Conservation (phyloP, 116 monocot genomes). For the Papilionanthe hybrid region DNA sequence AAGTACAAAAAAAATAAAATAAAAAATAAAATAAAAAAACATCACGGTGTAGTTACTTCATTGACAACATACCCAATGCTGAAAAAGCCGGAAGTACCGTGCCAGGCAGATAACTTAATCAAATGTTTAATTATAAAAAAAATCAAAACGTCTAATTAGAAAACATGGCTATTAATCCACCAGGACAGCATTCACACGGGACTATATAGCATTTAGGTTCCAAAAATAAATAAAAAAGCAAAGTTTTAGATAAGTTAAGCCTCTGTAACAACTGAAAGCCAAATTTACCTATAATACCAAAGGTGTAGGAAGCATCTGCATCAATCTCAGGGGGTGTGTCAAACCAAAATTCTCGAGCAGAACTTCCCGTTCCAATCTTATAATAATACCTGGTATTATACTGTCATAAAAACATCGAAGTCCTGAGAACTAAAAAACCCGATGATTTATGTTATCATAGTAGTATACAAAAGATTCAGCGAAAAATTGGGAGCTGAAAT, state of each 20-base stretch:
- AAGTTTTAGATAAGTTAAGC: background rate
- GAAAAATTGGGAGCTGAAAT: background rate
- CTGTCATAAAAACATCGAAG: conserved; percentile 24
- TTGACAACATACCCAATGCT: too few relatives aligned
- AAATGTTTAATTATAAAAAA: too few relatives aligned
- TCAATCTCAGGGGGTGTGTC: conserved; percentile 70
- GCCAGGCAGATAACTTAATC: too few relatives aligned
- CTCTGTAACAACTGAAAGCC: background rate
- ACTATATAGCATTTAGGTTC: background rate
- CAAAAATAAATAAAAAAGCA: background rate
- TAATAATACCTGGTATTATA: conserved; percentile 83
- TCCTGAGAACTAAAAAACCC: background rate
- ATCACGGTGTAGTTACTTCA: too few relatives aligned
- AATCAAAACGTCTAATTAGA: background rate
- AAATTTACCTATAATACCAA: conserved; percentile 87
- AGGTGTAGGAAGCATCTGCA: conserved; percentile 75
- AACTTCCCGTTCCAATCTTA: conserved; percentile 68
- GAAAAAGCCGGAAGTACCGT: too few relatives aligned
- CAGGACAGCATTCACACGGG: background rate
- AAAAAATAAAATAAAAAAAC: too few relatives aligned
- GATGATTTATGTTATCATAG: background rate
- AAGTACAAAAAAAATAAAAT: too few relatives aligned
- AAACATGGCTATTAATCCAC: background rate
- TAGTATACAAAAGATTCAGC: background rate
- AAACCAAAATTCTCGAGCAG: conserved; percentile 85